Evolutionary conservation across 148 eudicot species (phyloP).

Genomic region (Fagopyrum esculentum): DNA sequence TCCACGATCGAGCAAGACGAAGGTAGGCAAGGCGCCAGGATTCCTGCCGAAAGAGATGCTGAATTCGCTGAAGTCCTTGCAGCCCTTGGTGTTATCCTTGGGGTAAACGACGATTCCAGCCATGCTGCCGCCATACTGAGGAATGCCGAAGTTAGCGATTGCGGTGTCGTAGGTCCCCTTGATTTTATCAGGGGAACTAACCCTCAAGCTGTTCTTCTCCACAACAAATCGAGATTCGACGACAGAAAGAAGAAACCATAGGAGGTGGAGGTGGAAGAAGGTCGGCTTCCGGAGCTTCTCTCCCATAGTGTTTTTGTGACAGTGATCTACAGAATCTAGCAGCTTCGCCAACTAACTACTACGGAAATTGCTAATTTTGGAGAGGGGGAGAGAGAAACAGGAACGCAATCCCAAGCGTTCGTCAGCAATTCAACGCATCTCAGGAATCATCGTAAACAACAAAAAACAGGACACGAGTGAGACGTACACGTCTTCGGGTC

Average conservation of each 20-base stretch:
- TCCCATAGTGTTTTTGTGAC: not conserved
- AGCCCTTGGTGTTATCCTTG: conserved; percentile 66
- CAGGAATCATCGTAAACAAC: too few species aligned
- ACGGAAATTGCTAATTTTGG: not conserved
- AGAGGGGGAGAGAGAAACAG: not conserved
- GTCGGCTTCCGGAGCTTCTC: conserved; percentile 1
- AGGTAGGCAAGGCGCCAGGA: conserved; percentile 76
- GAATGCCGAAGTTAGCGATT: conserved; percentile 89
- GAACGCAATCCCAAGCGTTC: not conserved
- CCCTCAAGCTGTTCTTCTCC: conserved; percentile 81
- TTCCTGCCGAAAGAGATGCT: conserved; percentile 58
- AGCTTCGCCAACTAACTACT: not conserved
- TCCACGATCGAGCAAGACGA: conserved; percentile 87
- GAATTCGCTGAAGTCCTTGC: conserved; percentile 43
- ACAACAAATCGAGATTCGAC: conserved; percentile 60
- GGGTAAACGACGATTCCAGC: conserved; percentile 74
- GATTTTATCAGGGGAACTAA: conserved; percentile 59
- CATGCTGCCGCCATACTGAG: conserved; percentile 84
- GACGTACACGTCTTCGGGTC: too few species aligned
- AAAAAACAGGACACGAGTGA: too few species aligned
- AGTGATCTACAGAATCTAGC: not conserved
- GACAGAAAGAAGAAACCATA: conserved; percentile 42
- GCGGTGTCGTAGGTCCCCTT: conserved; percentile 77
- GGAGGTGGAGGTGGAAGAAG: conserved; percentile 10
- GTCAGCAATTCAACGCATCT: conserved; percentile 3